A percentile compares a stretch with the other conserved stretches of the same genome.
Evolutionary conservation across 1,139 yeast species (phyloP).

Genomic region (Petasospora rhodanensis): DNA sequence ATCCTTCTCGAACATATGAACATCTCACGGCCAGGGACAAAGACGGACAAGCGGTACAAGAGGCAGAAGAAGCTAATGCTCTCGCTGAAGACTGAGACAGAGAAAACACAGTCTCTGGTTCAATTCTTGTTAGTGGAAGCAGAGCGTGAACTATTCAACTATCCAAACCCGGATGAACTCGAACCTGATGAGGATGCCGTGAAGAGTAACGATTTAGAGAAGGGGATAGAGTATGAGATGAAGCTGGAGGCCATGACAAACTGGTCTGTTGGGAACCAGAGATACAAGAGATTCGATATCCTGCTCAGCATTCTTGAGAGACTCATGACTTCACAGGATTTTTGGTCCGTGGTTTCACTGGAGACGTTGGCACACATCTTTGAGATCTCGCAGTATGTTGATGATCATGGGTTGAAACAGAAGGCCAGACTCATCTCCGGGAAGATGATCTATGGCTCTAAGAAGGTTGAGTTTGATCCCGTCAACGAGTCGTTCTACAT

Average conservation of each 20-base stretch:
- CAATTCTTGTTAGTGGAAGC: constrained; percentile 16
- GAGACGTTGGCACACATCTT: constrained; percentile 18
- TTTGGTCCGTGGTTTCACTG: constrained; percentile 10
- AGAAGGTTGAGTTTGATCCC: constrained; percentile 20
- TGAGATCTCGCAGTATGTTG: constrained; percentile 18
- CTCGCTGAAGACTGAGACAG: constrained; percentile 8
- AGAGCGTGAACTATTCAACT: constrained; percentile 9
- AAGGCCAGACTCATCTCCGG: constrained; percentile 19
- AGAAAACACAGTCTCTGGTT: constrained; percentile 11
- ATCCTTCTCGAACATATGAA: constrained; percentile 17
- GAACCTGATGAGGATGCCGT: constrained; percentile 1
- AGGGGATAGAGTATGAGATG: constrained; percentile 16
- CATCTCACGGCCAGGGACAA: constrained; percentile 18
- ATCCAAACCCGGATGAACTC: constrained; percentile 16
- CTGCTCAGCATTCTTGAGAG: constrained; percentile 13
- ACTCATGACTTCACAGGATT: constrained; percentile 6
- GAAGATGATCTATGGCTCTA: constrained; percentile 16
- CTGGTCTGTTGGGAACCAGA: constrained; percentile 8
- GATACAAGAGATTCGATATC: constrained; percentile 15
- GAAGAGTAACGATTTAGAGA: constrained; percentile 7
- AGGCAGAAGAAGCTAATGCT: constrained; percentile 11
- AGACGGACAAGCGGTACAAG: constrained; percentile 17
- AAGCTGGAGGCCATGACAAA: constrained; percentile 4
- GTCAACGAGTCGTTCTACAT: constrained; percentile 21
- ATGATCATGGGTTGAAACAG: constrained; percentile 13